These are phyloP conservation scores for Ophiostoma perfectum DNA, from an alignment of 2,329 filamentous ascomycete genomes.

Conservation along the genomic window DNA sequence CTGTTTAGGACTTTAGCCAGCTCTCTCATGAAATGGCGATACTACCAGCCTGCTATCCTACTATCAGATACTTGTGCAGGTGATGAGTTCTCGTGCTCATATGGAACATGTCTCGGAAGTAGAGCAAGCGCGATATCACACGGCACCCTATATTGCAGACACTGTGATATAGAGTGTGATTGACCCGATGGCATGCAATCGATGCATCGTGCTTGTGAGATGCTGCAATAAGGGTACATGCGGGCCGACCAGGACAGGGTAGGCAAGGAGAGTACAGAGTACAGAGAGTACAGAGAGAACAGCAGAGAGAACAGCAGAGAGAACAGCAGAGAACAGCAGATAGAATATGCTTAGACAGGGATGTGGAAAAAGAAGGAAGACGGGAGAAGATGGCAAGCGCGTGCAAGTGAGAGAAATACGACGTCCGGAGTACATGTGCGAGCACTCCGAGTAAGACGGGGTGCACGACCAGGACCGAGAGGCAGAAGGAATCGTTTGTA, in stretches of 20 bases:
- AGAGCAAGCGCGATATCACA: too few relatives aligned
- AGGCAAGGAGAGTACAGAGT: too few relatives aligned
- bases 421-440: background rate
- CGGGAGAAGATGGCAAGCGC: too few relatives aligned
- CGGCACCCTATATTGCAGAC: too few relatives aligned
- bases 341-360: too few relatives aligned
- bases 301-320: background rate
- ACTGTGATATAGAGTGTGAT: background rate
- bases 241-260: background rate
- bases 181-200: slow-evolving; percentile 8
- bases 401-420: background rate
- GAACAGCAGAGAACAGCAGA: background rate
- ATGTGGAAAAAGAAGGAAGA: too few relatives aligned
- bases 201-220: background rate
- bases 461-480: too few relatives aligned
- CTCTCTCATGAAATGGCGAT: too few relatives aligned
- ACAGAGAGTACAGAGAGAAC: too few relatives aligned
- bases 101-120: slow-evolving; percentile 2
- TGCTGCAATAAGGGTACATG: background rate
- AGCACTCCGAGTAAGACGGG: background rate
- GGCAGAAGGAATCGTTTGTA: too few relatives aligned
- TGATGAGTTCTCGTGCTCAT: background rate
- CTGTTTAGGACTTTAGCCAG: background rate
- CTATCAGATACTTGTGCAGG: too few relatives aligned
- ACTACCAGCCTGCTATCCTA: too few relatives aligned